Base-by-base conservation (phyloP, 345 rosid species). In the Sisymbrium irio region DNA sequence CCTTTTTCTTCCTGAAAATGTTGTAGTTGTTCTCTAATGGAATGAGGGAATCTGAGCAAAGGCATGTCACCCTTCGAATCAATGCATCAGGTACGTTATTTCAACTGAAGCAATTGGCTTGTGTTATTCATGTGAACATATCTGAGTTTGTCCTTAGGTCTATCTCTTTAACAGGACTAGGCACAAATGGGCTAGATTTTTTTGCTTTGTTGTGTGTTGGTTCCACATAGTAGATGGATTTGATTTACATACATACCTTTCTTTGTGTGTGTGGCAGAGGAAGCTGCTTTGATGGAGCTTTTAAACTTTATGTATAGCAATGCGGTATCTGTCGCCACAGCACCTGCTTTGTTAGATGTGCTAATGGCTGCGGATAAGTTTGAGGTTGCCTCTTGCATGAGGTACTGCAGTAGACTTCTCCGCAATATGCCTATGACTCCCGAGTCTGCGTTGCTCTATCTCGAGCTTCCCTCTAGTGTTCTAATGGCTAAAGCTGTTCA, bases 331-430 rank as follows among this genome's bases (percentile, higher is more conserved):
- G 86, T 83, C 30, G 79, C 81, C 22, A 77, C 93, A 22, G 93
- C 99, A 74, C 87, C 97, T 61, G 96, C 85, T 8, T 85, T 95
- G 83, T 87, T 95, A 74, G 97, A 95, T 74, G 90, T 95, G 74
- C 78, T 95, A 32, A 95, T 95, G 99, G 96, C 97, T 76, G 97
- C 99, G 17, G 99, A 95, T 79, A 95, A 95, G 74, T 95, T 92
- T 74, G 96, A 95, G 77, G 99, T 95, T 74, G 97, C 96, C 22
- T 92, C 99, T n/a, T 95, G 99, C 82, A 92, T 95, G 97, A 88
- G 96, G 74, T 80, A 88, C 67, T 92, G 99, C 81, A 88, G 96
- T 78, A 81, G 89, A 41, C 79, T 83, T 33, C 80, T 95, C 78
- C 89, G 97, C 32, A 86, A 84, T 69, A 61, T 84, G 77, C 75